A percentile compares a stretch with the other conserved stretches of the same genome.
Evolutionary conservation across 345 rosid species (phyloP).

Genomic region (Noccaea caerulescens): DNA sequence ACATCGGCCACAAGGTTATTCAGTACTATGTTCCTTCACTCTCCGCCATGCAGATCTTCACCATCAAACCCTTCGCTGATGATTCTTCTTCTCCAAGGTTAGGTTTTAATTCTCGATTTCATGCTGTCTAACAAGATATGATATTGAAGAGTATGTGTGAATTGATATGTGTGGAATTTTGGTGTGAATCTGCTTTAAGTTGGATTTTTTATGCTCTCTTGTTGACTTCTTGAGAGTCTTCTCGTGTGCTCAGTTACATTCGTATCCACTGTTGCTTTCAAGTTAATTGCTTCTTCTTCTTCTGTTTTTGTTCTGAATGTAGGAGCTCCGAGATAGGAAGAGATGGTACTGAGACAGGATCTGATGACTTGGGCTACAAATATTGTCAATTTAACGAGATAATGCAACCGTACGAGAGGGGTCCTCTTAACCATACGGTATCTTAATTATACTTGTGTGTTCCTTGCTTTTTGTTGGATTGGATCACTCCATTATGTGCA

Average conservation of each 20-base stretch:
- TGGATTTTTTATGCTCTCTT: neutral
- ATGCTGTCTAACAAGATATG: neutral
- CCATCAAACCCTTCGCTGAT: slow-evolving; percentile 22
- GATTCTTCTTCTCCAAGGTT: slow-evolving; percentile 33
- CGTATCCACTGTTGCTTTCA: neutral
- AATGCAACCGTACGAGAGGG: neutral
- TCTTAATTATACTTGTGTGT: neutral
- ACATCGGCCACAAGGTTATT: neutral
- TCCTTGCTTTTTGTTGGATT: slow-evolving; percentile 15
- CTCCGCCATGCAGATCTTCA: slow-evolving; percentile 42
- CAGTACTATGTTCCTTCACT: slow-evolving; percentile 28
- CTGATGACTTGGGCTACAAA: slow-evolving; percentile 13
- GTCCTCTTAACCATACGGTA: neutral
- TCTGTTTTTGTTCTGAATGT: slow-evolving; percentile 16
- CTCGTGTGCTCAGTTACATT: neutral
- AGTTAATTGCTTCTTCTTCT: slow-evolving; percentile 14
- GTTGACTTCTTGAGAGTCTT: neutral
- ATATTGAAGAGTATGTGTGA: neutral
- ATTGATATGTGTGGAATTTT: neutral
- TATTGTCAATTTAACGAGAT: slow-evolving; percentile 28
- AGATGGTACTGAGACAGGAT: neutral
- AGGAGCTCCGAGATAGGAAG: slow-evolving; percentile 8
- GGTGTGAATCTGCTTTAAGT: neutral
- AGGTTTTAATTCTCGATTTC: neutral
- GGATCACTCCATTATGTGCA: neutral